Evolutionary conservation across 495 filamentous ascomycete species (phyloP).

Genomic region (Penicillium canariense): DNA sequence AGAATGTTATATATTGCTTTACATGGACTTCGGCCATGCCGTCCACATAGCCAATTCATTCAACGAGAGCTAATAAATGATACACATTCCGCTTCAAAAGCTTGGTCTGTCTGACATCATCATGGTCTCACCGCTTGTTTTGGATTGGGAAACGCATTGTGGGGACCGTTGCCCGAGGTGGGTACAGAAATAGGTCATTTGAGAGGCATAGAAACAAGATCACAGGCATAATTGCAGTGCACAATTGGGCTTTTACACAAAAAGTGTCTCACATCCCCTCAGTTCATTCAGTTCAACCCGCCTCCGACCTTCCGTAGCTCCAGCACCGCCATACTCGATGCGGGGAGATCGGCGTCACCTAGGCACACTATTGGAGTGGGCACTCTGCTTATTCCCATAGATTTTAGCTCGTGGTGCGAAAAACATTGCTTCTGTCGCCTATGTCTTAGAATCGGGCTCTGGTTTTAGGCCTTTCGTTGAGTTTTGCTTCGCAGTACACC

Average conservation of each 20-base stretch:
- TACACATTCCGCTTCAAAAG: neutral
- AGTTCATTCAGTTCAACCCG: neutral
- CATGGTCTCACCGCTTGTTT: neutral
- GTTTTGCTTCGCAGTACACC: neutral
- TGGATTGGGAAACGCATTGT: neutral
- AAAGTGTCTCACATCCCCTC: conserved; percentile 19
- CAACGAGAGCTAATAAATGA: too few species aligned
- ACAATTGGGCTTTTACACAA: neutral
- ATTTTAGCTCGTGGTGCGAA: neutral
- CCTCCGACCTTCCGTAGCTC: conserved; percentile 3
- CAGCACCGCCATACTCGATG: conserved; percentile 5
- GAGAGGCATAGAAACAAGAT: neutral
- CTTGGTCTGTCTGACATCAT: neutral
- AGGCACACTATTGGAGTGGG: conserved; percentile 2
- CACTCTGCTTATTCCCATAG: neutral
- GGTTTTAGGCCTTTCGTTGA: neutral
- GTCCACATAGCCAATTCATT: too few species aligned
- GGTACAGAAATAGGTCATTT: neutral
- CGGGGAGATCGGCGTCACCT: conserved; percentile 16
- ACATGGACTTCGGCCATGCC: too few species aligned
- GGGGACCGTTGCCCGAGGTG: neutral
- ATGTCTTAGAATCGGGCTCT: neutral
- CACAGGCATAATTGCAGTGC: neutral
- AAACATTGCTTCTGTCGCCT: conserved; percentile 1
- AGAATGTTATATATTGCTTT: too few species aligned